Evolutionary conservation across 495 filamentous ascomycete genomes (phyloP).

Genomic region (Peziza echinospora): DNA sequence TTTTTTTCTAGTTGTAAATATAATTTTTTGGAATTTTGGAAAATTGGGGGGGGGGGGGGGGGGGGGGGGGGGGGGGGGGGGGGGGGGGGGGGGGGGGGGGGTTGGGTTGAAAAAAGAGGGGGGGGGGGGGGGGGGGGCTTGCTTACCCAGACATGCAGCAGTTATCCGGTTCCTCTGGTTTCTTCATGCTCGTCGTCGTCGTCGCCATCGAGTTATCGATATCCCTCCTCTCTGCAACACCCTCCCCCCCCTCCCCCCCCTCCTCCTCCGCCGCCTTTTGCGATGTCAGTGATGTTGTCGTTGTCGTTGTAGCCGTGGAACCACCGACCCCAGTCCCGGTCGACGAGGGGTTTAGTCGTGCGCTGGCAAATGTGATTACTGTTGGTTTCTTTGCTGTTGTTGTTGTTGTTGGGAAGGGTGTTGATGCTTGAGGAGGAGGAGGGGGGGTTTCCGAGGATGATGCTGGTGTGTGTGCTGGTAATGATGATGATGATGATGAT

Average conservation of each 20-base stretch:
- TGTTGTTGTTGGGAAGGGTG: neutral
- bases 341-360: neutral
- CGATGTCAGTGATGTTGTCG: no score
- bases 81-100: neutral
- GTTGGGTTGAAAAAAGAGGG: neutral
- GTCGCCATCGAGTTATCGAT: no score
- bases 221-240: no score
- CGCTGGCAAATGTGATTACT: neutral
- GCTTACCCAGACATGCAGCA: conserved; percentile 92
- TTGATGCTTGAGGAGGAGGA: neutral
- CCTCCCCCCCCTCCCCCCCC: conserved; percentile 53
- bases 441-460: neutral
- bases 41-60: neutral
- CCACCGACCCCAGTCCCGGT: neutral
- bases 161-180: conserved; percentile 81
- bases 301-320: no score
- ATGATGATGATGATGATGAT: no score
- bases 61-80: neutral
- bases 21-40: neutral
- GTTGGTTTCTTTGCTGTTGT: neutral
- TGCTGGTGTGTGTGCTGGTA: no score
- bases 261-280: conserved; percentile 35
- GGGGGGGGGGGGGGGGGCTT: neutral
- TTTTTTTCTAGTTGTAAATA: no score
- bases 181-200: no score